Percentiles rank a stretch among this genome's conserved stretches.
Conservation (phyloP, 176 grass and related monocot species). For the Eleusine coracana region DNA sequence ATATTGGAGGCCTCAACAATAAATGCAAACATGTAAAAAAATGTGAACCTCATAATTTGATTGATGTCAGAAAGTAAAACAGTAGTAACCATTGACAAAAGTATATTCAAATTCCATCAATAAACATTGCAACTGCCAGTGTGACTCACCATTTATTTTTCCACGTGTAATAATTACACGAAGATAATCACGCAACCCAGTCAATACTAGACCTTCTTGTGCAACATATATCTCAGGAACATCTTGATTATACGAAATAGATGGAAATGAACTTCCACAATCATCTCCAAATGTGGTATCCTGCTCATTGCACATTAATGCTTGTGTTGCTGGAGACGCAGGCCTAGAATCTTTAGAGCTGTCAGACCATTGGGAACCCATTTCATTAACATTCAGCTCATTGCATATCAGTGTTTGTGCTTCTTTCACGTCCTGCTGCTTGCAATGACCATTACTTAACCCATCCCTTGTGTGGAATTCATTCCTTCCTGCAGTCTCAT, state of each 20-base stretch:
- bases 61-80: not conserved
- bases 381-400: conserved; percentile 39
- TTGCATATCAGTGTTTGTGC: conserved; percentile 27
- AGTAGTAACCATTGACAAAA: conserved; percentile 5
- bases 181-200: conserved; percentile 57
- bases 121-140: not conserved
- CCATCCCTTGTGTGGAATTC: conserved; percentile 35
- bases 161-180: conserved; percentile 51
- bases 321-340: conserved; percentile 68
- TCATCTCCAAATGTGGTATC: conserved; percentile 55
- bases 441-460: conserved; percentile 30
- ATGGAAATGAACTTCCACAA: conserved; percentile 42
- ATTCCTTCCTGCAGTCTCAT: conserved; percentile 38
- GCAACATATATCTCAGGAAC: conserved; percentile 57
- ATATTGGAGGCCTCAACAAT: not conserved
- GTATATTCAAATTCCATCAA: conserved; percentile 15
- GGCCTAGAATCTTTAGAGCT: conserved; percentile 44
- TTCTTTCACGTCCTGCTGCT: conserved; percentile 39
- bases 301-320: conserved; percentile 68
- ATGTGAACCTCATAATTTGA: not conserved
- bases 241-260: conserved; percentile 28
- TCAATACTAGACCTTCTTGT: conserved; percentile 61
- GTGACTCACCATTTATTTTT: conserved; percentile 59
- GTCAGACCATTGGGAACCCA: conserved; percentile 33
- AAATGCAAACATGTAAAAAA: conserved; percentile 24